Evolutionary conservation across 2,329 filamentous ascomycete species (phyloP), one percentile per base, ranked within the genome.

Genomic region (Colletotrichum trifolii): DNA sequence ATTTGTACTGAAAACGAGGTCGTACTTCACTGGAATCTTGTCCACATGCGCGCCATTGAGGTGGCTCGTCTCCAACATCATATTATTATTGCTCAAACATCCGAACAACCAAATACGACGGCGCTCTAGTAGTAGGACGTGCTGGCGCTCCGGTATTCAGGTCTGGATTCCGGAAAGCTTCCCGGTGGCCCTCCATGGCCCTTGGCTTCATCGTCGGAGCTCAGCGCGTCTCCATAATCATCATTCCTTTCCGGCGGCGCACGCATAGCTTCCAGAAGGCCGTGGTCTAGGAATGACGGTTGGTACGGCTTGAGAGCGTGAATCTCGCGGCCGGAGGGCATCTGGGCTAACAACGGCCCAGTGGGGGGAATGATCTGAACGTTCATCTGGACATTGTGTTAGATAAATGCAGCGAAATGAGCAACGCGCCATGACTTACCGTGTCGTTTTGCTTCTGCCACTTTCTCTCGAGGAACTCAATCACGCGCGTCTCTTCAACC

Each of bases 391-490:
- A 39, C 33, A 0, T 10, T 11, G 36, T 17, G 12, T 40, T 2
- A 35, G 42, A 53, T 35, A 13, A 40, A 3, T 7, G 33, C 36
- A 33, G 25, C 38, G 33, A 38, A 39, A 55, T 10, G 17, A 50
- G 15, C 9, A n/a, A 46, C 42, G 12, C 60, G 45, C 10, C 15
- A 68, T 25, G 25, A 25, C 87, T 80, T 79, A 96, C 92, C 15
- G 92, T 97, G 76, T 97, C 93, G 73, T 99, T 99, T 78, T 94
- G 88, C 79, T 94, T 96, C 67, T 87, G 88, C 95, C 96, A 97
- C 75, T 97, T 97, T 42, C 83, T 85, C 71, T 96, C 87, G 39
- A 99, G 80, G 88, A 96, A 93, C 71, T 96, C 92, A 55, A 97
- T 83, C 2, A 98, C 91, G 60, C 94, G 85, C 2, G 85, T 88